Evolutionary conservation across 805 yeast species (phyloP).

Genomic region (Nakazawaea wickerhamii): DNA sequence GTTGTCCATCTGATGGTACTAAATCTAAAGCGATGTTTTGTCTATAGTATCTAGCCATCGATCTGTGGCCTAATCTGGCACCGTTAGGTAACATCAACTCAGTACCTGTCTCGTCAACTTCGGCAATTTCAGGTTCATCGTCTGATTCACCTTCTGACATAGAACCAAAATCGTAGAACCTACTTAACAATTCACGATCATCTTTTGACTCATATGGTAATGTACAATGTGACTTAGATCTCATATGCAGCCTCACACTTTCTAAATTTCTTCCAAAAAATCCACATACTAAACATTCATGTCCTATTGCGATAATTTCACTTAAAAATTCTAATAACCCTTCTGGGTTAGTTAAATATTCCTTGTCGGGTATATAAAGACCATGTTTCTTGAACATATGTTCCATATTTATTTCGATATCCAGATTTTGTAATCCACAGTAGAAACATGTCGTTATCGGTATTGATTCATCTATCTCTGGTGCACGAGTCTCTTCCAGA

Average conservation of each 20-base stretch:
- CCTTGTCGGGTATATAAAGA: slow-evolving; percentile 38
- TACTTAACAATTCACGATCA: slow-evolving; percentile 30
- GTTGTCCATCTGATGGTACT: slow-evolving; percentile 46
- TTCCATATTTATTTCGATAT: slow-evolving; percentile 25
- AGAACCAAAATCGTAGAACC: slow-evolving; percentile 32
- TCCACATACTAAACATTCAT: slow-evolving; percentile 40
- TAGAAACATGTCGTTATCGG: slow-evolving; percentile 43
- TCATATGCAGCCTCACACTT: slow-evolving; percentile 38
- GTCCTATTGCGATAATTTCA: slow-evolving; percentile 32
- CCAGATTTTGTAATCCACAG: slow-evolving; percentile 36
- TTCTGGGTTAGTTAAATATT: slow-evolving; percentile 30
- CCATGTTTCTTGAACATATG: slow-evolving; percentile 44
- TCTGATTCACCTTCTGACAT: slow-evolving; percentile 16
- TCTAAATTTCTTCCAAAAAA: slow-evolving; percentile 36
- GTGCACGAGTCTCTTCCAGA: slow-evolving; percentile 14
- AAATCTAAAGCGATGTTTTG: slow-evolving; percentile 44
- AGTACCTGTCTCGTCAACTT: slow-evolving; percentile 49
- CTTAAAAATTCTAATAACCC: slow-evolving; percentile 33
- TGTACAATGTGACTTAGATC: slow-evolving; percentile 38
- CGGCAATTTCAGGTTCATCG: slow-evolving; percentile 24
- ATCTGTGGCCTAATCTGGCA: slow-evolving; percentile 63
- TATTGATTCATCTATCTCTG: slow-evolving; percentile 25
- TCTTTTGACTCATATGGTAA: slow-evolving; percentile 39
- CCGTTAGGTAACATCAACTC: slow-evolving; percentile 68
- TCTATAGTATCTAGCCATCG: slow-evolving; percentile 54